A percentile compares a stretch with the other conserved stretches of the same genome.
Evolutionary conservation across 495 filamentous ascomycete species (phyloP).

Genomic region (Xylaria flabelliformis): DNA sequence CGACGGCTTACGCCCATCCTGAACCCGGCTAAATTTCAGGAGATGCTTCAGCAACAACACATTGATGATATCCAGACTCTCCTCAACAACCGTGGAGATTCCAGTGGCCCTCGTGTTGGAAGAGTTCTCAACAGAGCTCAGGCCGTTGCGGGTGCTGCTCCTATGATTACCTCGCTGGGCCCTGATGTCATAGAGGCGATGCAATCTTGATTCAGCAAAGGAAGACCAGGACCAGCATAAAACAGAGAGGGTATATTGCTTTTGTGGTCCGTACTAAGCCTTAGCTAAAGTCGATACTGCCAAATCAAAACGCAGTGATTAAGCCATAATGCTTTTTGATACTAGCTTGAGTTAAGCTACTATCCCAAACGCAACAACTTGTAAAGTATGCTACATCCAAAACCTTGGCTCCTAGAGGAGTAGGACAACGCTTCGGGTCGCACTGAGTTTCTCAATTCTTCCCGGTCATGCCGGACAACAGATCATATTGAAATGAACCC

Average conservation of each 20-base stretch:
- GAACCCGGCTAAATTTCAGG: conserved; percentile 33
- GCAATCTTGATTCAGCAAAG: neutral
- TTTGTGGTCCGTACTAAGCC: neutral
- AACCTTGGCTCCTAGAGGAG: neutral
- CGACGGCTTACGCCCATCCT: conserved; percentile 45
- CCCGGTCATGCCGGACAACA: neutral
- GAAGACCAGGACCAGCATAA: neutral
- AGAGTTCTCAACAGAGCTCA: conserved; percentile 28
- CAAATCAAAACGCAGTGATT: neutral
- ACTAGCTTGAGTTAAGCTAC: neutral
- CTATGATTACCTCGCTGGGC: conserved; percentile 4
- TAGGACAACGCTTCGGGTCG: neutral
- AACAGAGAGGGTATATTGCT: neutral
- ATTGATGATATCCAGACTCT: conserved; percentile 44
- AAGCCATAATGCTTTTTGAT: neutral
- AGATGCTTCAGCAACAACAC: conserved; percentile 32
- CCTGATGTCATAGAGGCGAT: conserved; percentile 6
- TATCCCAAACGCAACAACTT: neutral
- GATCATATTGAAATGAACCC: neutral
- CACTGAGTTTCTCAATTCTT: neutral
- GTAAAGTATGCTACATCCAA: neutral
- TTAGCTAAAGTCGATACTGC: neutral
- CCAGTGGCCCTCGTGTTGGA: conserved; percentile 28
- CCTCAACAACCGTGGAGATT: conserved; percentile 50
- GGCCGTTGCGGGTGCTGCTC: conserved; percentile 31